Conservation (phyloP, 352 stramenopile genomes). For the Pythium aristosporum region DNA sequence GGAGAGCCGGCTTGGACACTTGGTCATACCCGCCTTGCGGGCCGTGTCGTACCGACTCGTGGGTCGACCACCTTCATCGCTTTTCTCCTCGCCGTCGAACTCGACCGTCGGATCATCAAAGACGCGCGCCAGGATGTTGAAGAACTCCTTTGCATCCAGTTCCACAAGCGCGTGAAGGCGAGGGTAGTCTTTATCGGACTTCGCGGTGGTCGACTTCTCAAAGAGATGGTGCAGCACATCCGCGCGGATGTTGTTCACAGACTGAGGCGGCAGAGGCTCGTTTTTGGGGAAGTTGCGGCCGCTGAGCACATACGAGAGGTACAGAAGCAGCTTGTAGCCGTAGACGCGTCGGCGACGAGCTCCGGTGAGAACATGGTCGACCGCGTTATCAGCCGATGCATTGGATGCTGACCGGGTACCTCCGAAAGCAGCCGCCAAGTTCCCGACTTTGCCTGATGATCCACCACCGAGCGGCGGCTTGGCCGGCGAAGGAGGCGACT, state of each 20-base stretch:
- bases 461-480: conserved; percentile 15
- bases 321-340: conserved; percentile 88
- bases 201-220: conserved; percentile 43
- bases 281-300: conserved; percentile 90
- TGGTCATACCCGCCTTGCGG: conserved; percentile 64
- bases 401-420: conserved; percentile 28
- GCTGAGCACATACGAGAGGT: conserved; percentile 91
- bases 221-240: conserved; percentile 89
- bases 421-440: conserved; percentile 65
- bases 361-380: conserved; percentile 50
- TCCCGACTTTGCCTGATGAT: conserved; percentile 49
- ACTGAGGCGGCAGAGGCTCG: conserved; percentile 56
- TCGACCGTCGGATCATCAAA: conserved; percentile 85
- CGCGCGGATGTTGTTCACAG: conserved; percentile 67
- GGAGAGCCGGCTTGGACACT: conserved; percentile 78
- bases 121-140: conserved; percentile 77
- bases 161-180: conserved; percentile 82
- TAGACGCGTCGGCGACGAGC: conserved; percentile 65
- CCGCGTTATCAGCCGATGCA: conserved; percentile 1
- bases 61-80: conserved; percentile 31
- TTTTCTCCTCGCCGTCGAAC: conserved; percentile 82
- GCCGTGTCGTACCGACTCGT: conserved; percentile 78
- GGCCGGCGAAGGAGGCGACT: conserved; percentile 12
- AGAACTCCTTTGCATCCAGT: conserved; percentile 76
- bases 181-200: conserved; percentile 37